Evolutionary conservation across 2,329 filamentous ascomycete species (phyloP), one percentile per base, ranked within the genome.

Genomic region (Penicillium sp.): DNA sequence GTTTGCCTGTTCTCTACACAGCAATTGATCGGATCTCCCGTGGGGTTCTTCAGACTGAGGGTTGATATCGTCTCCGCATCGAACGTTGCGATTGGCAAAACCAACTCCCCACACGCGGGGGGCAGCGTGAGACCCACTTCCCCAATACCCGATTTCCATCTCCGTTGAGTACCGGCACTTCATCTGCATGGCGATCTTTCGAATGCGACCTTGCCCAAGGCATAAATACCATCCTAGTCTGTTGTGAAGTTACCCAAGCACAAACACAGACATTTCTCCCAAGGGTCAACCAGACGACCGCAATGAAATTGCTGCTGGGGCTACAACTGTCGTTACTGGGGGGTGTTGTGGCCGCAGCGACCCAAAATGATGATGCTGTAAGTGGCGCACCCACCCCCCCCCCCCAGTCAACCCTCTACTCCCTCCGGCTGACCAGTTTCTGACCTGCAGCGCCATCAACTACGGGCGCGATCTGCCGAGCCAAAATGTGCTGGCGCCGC

Each of bases 171-270:
- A 34, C 41, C 39, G n/a, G 28, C 39, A 38, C 48, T 45, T 43
- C 43, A 48, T 55, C 45, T 47, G 51, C 39, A 51, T 53, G 53
- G 49, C 53, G 44, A 13, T 48, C 44, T 36, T 18, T 25, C 26
- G 24, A 46, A 18, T 43, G 34, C 39, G 12, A 38, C 33, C 25
- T 33, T 13, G 3, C 27, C 4, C n/a, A 26, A 37, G 6, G 35
- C n/a, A 43, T 33, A 39, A 38, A 39, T 38, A 45, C 43, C 43
- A 27, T 12, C 11, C 26, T 12, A 3, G 5, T 13, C 5, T 6
- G 8, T 29, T 43, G 18, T 43, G 18, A 12, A 33, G 24, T 3
- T 26, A n/a, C 32, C 6, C 1, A 25, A 3, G 9, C 6, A 35
- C 4, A 4, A 33, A 18, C 4, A 37, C 33, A 29, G 25, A 9